phyloP scores from a whole-genome alignment of 2,329 filamentous ascomycete species.

The Fusarium compactum region DNA sequence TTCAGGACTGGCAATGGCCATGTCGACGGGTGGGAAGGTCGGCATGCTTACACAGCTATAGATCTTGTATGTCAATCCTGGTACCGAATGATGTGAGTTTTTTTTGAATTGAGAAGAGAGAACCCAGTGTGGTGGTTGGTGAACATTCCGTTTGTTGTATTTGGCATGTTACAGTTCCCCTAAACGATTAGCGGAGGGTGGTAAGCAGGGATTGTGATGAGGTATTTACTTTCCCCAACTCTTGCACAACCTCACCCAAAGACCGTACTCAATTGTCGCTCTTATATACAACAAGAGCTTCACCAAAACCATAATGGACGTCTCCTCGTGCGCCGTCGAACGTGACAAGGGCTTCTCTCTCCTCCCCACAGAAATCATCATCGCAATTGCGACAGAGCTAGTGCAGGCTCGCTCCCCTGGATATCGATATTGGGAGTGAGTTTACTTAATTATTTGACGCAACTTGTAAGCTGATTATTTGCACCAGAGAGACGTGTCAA shows the following conservation, averaged over 20 bases:
- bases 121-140: background rate
- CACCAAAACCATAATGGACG: background rate
- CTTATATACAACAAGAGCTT: background rate
- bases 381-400: background rate
- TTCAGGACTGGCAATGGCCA: slow-evolving; percentile 30
- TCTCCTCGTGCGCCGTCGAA: fast-evolving
- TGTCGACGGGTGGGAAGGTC: slow-evolving; percentile 26
- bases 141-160: background rate
- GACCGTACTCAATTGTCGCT: no score
- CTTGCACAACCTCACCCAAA: background rate
- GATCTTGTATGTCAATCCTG: background rate
- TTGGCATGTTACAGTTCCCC: background rate
- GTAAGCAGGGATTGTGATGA: background rate
- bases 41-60: background rate
- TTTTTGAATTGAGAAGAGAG: background rate
- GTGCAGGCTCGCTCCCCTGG: no score
- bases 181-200: background rate
- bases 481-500: background rate
- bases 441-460: background rate
- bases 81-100: background rate
- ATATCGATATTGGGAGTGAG: no score
- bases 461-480: background rate
- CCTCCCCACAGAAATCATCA: background rate
- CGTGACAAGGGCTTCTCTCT: background rate
- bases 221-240: background rate